Conservation (phyloP, 2,329 filamentous ascomycete species). For the Colletotrichum magnum region DNA sequence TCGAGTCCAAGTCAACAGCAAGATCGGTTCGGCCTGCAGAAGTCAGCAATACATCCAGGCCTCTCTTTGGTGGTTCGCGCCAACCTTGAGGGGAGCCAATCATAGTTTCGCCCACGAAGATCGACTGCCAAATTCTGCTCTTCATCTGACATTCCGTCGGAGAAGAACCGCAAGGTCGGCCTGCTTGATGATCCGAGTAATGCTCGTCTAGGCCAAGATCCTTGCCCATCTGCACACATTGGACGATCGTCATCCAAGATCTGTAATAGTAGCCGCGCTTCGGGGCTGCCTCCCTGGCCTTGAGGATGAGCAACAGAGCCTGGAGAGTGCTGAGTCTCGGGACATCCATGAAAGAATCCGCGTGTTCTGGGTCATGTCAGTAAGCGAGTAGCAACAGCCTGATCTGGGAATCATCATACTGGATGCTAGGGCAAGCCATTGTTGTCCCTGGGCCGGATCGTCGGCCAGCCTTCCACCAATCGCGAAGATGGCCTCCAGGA, state of each 20-base stretch:
- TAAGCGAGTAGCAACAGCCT: no score
- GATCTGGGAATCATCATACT: constrained; percentile 63
- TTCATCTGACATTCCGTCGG: constrained; percentile 85
- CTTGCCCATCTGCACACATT: constrained; percentile 92
- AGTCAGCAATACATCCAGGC: constrained; percentile 5
- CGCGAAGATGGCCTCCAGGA: constrained; percentile 92
- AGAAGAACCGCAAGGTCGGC: constrained; percentile 77
- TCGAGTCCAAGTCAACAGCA: constrained; percentile 79
- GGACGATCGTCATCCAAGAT: constrained; percentile 96
- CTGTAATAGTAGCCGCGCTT: constrained; percentile 97
- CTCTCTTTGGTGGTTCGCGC: constrained; percentile 27
- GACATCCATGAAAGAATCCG: constrained; percentile 93
- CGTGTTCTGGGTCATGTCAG: constrained; percentile 74
- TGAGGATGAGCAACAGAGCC: constrained; percentile 87
- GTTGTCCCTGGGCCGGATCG: constrained; percentile 86
- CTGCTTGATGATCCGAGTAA: constrained; percentile 81
- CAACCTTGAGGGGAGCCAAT: constrained; percentile 92
- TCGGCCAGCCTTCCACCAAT: constrained; percentile 88
- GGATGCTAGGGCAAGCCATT: constrained; percentile 92
- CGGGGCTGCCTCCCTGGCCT: constrained; percentile 91
- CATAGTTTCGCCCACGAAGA: constrained; percentile 91
- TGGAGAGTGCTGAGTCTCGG: constrained; percentile 93
- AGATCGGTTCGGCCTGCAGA: constrained; percentile 82
- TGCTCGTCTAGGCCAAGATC: constrained; percentile 93
- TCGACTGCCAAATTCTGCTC: constrained; percentile 89